Base-by-base conservation (phyloP, 805 yeast genomes). In the Pichia insulana region DNA sequence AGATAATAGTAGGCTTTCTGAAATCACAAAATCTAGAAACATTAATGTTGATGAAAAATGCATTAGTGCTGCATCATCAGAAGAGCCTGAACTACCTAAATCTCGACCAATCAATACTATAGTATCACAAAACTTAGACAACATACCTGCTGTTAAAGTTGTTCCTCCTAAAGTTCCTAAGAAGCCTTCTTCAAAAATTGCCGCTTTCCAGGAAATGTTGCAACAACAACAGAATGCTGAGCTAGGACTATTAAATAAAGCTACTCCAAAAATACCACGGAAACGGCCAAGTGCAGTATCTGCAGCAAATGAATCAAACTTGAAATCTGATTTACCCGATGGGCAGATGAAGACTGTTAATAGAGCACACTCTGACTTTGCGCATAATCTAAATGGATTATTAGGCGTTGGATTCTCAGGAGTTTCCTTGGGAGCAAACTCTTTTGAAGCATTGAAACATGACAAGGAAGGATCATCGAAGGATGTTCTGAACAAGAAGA, bases 161-260 rank as follows among this genome's bases (percentile, higher is more conserved):
- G 65, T 67, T 2, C 74, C 86, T 12, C 87, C 87, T 6, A 80
- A 78, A 26, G 78, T 78, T 19, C 90, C 90, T 3, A 82, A 82
- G 53, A 83, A 83, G 51, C 78, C 86, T 15, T 82, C 90, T 0
- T 78, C 87, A 1, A 81, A 71, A 48, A 83, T 83, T 46, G 88
- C 89, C 1, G 88, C 88, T 0, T 83, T 83, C 58, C 94, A 83
- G 55, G 83, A 81, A 53, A 76, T 81, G 82, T 66, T 83, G 42
- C 74, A 73, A 39, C 67, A 69, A 46, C 71, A 69, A 47, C 79
- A 74, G 53, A 56, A 60, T 30, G 61, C 66, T 43, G 67, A 68
- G 34, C 30, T 50, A 36, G 57, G 53, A 2, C 15, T 52, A 10
- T n/a, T 58, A 15, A 19, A 36, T 7, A 39, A 26, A 16, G 33